These are phyloP conservation scores for Saccharomycopsis microspora DNA, from an alignment of 805 yeast species.

Conservation along the genomic window DNA sequence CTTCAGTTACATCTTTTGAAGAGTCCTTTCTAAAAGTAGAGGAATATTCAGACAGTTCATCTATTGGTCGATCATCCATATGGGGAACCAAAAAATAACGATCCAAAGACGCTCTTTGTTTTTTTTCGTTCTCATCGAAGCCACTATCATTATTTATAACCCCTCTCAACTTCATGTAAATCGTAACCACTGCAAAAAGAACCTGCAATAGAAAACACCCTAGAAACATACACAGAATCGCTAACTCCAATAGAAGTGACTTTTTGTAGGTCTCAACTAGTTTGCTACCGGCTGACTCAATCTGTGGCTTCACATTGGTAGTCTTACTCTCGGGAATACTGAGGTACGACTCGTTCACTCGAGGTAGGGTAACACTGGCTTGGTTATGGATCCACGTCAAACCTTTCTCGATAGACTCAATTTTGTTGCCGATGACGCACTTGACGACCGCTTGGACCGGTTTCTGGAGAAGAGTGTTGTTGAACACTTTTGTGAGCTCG, in stretches of 20 bases:
- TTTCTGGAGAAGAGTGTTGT: constrained; percentile 50
- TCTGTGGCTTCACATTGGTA: constrained; percentile 18
- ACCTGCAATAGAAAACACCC: constrained; percentile 39
- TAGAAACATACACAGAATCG: constrained; percentile 33
- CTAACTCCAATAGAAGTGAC: constrained; percentile 33
- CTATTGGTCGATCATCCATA: too few relatives aligned
- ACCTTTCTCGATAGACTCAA: constrained; percentile 55
- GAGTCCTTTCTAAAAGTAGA: too few relatives aligned
- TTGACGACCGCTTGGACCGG: constrained; percentile 61
- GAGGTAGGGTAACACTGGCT: constrained; percentile 48
- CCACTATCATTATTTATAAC: not conserved
- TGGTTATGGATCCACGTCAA: constrained; percentile 67
- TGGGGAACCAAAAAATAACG: too few relatives aligned
- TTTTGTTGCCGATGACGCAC: constrained; percentile 70
- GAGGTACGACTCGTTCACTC: constrained; percentile 27
- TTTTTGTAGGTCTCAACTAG: constrained; percentile 25
- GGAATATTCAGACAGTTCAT: too few relatives aligned
- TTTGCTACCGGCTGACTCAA: constrained; percentile 19
- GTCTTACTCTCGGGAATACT: constrained; percentile 1
- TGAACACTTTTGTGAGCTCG: constrained; percentile 49
- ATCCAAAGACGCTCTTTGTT: too few relatives aligned
- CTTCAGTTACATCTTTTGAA: too few relatives aligned
- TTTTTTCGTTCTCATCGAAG: not conserved
- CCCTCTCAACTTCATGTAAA: constrained; percentile 1
- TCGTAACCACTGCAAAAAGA: constrained; percentile 24